Percentiles rank a stretch among this genome's conserved stretches.
phyloP scores from a whole-genome alignment of 805 yeast genomes.

The Suhomyces xylopsoci region DNA sequence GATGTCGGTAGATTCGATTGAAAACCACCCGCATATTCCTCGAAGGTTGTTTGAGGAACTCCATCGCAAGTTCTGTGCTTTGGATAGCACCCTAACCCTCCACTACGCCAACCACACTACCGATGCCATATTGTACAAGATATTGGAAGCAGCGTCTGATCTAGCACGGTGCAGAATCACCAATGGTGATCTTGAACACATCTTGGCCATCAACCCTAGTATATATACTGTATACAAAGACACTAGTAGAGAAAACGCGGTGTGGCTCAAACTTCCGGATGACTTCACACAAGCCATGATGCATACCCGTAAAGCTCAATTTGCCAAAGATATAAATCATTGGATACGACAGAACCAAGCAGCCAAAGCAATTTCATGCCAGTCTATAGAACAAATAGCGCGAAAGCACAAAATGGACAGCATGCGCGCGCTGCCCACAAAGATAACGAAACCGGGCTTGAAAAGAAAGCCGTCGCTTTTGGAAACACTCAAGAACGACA shows the following conservation, averaged over 20 bases:
- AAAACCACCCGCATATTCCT: conserved; percentile 11
- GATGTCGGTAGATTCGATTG: not conserved
- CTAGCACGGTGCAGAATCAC: conserved; percentile 17
- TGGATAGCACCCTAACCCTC: conserved; percentile 31
- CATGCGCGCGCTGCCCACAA: conserved; percentile 2
- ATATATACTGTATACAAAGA: conserved; percentile 11
- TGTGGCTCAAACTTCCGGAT: conserved; percentile 9
- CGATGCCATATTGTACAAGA: conserved; percentile 20
- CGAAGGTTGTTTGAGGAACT: conserved; percentile 5
- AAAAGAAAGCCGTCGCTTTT: not conserved
- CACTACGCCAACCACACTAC: conserved; percentile 33
- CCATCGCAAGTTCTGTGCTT: conserved; percentile 19
- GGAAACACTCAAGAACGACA: conserved; percentile 27
- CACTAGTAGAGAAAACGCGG: conserved; percentile 1
- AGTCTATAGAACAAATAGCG: not conserved
- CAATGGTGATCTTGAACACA: conserved; percentile 13
- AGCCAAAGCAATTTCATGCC: not conserved
- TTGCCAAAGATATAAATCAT: conserved; percentile 13
- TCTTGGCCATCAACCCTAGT: conserved; percentile 17
- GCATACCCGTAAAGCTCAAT: conserved; percentile 16
- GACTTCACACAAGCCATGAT: conserved; percentile 2
- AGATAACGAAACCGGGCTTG: conserved; percentile 10
- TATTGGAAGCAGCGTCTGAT: conserved; percentile 19
- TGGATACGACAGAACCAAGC: conserved; percentile 21
- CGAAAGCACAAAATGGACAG: not conserved